Evolutionary conservation across 140 eudicot species (phyloP).

Genomic region (Ambrosia hybrid): DNA sequence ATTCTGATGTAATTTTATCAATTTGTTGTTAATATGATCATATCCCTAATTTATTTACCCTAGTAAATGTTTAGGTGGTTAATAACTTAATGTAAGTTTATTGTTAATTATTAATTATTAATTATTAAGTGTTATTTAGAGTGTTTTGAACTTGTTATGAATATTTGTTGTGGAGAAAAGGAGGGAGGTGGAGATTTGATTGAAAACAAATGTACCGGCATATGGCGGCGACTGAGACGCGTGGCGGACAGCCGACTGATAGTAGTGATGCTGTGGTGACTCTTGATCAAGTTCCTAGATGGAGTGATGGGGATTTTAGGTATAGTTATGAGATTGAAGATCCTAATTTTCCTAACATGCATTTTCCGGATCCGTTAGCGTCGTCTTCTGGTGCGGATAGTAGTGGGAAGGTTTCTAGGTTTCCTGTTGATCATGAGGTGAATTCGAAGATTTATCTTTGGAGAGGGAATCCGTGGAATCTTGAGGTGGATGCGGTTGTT

Average conservation of each 20-base stretch:
- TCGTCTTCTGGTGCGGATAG: slow-evolving; percentile 57
- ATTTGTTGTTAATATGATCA: neutral
- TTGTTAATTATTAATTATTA: too few species aligned
- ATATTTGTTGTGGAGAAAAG: slow-evolving; percentile 8
- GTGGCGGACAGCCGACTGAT: slow-evolving; percentile 68
- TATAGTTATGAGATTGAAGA: slow-evolving; percentile 69
- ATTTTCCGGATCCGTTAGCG: slow-evolving; percentile 80
- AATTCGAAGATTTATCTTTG: slow-evolving; percentile 91
- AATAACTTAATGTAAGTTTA: slow-evolving; percentile 1
- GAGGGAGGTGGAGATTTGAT: slow-evolving; percentile 34
- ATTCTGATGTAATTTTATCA: slow-evolving; percentile 14
- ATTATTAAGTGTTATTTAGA: too few species aligned
- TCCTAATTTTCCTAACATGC: slow-evolving; percentile 45
- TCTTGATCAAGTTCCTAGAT: slow-evolving; percentile 83
- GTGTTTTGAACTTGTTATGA: slow-evolving; percentile 17
- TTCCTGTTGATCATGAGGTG: slow-evolving; percentile 87
- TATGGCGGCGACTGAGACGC: slow-evolving; percentile 51
- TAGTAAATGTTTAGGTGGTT: slow-evolving; percentile 19
- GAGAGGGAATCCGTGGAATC: slow-evolving; percentile 99
- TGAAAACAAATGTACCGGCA: slow-evolving; percentile 55
- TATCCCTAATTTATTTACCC: too few species aligned
- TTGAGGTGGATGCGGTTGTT: slow-evolving; percentile 99
- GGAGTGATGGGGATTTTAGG: slow-evolving; percentile 80
- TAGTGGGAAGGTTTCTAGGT: slow-evolving; percentile 78
- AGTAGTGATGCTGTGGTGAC: slow-evolving; percentile 78